phyloP scores from a whole-genome alignment of 1,284 basidiomycete genomes.

The Phylloboletellus chloephorus region DNA sequence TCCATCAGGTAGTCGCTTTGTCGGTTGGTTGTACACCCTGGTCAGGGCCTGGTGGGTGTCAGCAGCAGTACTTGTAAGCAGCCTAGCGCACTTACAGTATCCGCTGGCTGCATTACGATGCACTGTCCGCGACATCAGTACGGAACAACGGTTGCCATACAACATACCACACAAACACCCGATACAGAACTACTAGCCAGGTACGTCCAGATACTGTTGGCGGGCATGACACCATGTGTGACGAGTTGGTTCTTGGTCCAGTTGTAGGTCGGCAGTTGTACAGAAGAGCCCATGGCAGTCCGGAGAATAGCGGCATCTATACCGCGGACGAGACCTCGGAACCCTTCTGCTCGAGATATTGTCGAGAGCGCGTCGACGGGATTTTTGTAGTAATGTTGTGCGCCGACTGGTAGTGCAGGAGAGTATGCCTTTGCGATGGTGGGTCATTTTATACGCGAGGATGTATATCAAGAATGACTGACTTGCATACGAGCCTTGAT shows the following conservation, averaged over 20 bases:
- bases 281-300: conserved; percentile 91
- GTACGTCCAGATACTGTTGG: conserved; percentile 83
- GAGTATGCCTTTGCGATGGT: conserved; percentile 70
- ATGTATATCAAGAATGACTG: conserved; percentile 18
- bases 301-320: conserved; percentile 91
- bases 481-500: conserved; percentile 98
- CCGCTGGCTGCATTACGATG: conserved; percentile 83
- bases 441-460: background rate
- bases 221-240: conserved; percentile 56
- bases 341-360: conserved; percentile 75
- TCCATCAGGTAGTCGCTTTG: conserved; percentile 67
- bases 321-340: conserved; percentile 80
- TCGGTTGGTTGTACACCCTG: conserved; percentile 95
- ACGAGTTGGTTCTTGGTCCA: conserved; percentile 81
- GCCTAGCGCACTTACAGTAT: conserved; percentile 55
- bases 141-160: background rate
- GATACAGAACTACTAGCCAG: conserved; percentile 85
- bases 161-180: conserved; percentile 83
- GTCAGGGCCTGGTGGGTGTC: conserved; percentile 66
- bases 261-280: conserved; percentile 94
- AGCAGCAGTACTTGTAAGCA: conserved; percentile 5
- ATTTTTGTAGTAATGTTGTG: conserved; percentile 87
- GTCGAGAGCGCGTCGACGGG: conserved; percentile 77
- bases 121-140: conserved; percentile 43
- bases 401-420: conserved; percentile 87